Conservation (phyloP, 805 yeast genomes). For the Monosporozyma servazzii region DNA sequence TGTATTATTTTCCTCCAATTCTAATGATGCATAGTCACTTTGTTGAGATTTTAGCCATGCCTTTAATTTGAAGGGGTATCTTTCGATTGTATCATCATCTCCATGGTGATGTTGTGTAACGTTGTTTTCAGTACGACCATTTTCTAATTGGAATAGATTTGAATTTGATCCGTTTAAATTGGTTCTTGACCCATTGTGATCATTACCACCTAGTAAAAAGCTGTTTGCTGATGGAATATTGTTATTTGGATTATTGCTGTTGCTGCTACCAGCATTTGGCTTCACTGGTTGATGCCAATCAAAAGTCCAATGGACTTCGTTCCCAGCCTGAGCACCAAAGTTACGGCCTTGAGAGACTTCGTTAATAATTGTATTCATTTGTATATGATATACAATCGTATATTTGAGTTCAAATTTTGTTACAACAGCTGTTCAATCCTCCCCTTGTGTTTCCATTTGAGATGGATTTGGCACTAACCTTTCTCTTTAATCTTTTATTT, state of each 20-base stretch:
- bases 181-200: neutral
- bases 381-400: neutral
- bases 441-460: neutral
- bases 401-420: neutral
- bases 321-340: constrained; percentile 6
- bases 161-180: neutral
- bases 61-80: constrained; percentile 17
- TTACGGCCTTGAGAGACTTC: constrained; percentile 19
- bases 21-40: neutral
- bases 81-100: constrained; percentile 7
- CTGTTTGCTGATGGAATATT: neutral
- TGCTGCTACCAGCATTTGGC: constrained; percentile 3
- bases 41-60: constrained; percentile 17
- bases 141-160: constrained; percentile 1
- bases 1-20: neutral
- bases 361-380: constrained; percentile 16
- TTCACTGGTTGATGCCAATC: constrained; percentile 25
- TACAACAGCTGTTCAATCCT: neutral
- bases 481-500: neutral
- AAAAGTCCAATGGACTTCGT: constrained; percentile 26
- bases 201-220: neutral
- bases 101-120: neutral
- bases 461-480: neutral
- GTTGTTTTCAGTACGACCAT: neutral
- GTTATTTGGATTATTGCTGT: constrained; percentile 2